Evolutionary conservation across 2,329 filamentous ascomycete genomes (phyloP), one percentile per base, ranked within the genome.

Genomic region (Aspergillus pseudonomiae): DNA sequence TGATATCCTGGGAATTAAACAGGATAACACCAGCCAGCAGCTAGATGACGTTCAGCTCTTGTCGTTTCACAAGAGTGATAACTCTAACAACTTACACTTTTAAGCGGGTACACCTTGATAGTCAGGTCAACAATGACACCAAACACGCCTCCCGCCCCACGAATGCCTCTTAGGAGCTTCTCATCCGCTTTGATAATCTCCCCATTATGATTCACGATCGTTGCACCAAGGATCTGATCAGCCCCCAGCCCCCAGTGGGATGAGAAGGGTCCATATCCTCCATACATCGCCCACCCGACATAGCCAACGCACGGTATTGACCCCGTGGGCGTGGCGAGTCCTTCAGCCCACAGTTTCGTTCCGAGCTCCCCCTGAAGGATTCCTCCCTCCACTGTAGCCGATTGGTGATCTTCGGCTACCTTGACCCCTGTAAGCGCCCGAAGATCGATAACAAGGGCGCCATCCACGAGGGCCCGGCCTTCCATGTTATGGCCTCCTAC

Each of bases 11-110:
- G 2, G 67, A 65, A 24, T 70, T 54, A 41, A 62, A 70, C 16
- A 70, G 52, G 14, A 70, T 60, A 1, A 56, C 53, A 4, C 69
- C 69, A 12, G 68, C 61, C 14, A 71, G 63, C 12, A 71, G 26
- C 68, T 71, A 45, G 16, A 41, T n/a, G 16, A n/a, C 16, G 19
- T 41, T 41, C 39, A 41, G 39, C 16, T n/a, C 16, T 16, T 41
- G 4, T 41, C 34, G 14, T 16, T 36, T 36, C 34, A 6, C 34
- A 19, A 19, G 7, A 41, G 19, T 41, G 19, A 41, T 10, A 41
- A 1, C 14, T 19, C n/a, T n/a, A 10, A n/a, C 14, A 4, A 19
- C 39, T n/a, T 41, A 41, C 39, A n/a, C 19, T n/a, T 9, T n/a
- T 7, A 3, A n/a, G 39, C 4, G 19, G 39, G 9, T 41, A 41